These are phyloP conservation scores for Delonix regia DNA, from an alignment of 306 rosid species.

Conservation along the genomic window DNA sequence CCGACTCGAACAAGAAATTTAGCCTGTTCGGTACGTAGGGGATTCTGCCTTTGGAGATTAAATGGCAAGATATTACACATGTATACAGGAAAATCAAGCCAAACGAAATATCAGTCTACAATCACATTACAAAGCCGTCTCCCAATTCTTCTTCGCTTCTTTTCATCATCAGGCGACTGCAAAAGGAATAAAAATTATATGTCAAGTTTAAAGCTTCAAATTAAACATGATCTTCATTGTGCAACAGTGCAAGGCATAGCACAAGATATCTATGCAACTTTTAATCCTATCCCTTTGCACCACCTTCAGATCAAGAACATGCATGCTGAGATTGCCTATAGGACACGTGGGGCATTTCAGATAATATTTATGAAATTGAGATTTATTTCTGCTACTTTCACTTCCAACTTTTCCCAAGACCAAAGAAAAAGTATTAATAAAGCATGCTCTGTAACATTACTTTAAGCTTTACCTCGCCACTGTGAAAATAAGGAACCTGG, in stretches of 20 bases:
- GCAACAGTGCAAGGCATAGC: background rate
- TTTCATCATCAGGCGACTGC: conserved; percentile 59
- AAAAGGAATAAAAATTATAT: conserved; percentile 20
- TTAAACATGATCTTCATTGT: background rate
- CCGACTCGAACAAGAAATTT: conserved; percentile 22
- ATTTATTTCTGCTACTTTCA: conserved; percentile 3
- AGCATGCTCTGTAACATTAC: background rate
- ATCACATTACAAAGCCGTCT: conserved; percentile 67
- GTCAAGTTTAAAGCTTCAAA: background rate
- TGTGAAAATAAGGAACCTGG: conserved; percentile 65
- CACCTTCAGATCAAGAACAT: background rate
- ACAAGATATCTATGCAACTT: conserved; percentile 10
- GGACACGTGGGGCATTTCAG: background rate
- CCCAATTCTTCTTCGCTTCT: conserved; percentile 67
- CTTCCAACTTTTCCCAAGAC: background rate
- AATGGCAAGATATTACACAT: conserved; percentile 33
- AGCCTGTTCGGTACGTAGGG: conserved; percentile 27
- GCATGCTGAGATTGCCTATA: background rate
- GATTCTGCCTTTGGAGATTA: conserved; percentile 24
- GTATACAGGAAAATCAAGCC: conserved; percentile 34
- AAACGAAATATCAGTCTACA: conserved; percentile 42
- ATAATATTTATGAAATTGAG: background rate
- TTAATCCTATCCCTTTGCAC: background rate
- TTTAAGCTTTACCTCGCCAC: conserved; percentile 56
- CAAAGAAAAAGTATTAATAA: background rate